phyloP scores from a whole-genome alignment of 371 early-diverging fungal species.

The Lichtheimia ramosa region DNA sequence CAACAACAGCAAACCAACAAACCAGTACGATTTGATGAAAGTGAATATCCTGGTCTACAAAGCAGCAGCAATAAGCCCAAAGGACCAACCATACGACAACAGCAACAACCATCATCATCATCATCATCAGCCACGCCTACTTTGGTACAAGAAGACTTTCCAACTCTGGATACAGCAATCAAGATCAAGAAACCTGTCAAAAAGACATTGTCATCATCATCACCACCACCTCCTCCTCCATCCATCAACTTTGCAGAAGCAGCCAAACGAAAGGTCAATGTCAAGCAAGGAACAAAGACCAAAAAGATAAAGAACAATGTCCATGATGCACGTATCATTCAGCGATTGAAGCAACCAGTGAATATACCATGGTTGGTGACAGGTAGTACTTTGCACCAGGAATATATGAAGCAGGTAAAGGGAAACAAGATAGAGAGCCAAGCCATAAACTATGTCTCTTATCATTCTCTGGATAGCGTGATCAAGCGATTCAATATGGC shows the following conservation, averaged over 20 bases:
- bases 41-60: slow-evolving; percentile 33
- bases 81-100: neutral
- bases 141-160: slow-evolving; percentile 33
- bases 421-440: neutral
- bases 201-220: neutral
- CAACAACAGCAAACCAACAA: neutral
- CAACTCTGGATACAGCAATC: slow-evolving; percentile 30
- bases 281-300: neutral
- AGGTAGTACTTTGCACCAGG: slow-evolving; percentile 43
- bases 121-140: neutral
- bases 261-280: slow-evolving; percentile 25
- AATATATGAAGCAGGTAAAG: slow-evolving; percentile 49
- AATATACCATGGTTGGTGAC: slow-evolving; percentile 60
- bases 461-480: slow-evolving; percentile 21
- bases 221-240: neutral
- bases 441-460: neutral
- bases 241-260: slow-evolving; percentile 35
- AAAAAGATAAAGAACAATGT: slow-evolving; percentile 1
- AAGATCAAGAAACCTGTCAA: slow-evolving; percentile 15
- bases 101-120: neutral
- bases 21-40: slow-evolving; percentile 17
- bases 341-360: slow-evolving; percentile 35
- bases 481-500: slow-evolving; percentile 57
- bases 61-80: neutral
- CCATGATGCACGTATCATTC: slow-evolving; percentile 4